A percentile compares a stretch with the other conserved stretches of the same genome.
Conservation (phyloP, 768 basidiomycete species). For the Mycena galericulata region DNA sequence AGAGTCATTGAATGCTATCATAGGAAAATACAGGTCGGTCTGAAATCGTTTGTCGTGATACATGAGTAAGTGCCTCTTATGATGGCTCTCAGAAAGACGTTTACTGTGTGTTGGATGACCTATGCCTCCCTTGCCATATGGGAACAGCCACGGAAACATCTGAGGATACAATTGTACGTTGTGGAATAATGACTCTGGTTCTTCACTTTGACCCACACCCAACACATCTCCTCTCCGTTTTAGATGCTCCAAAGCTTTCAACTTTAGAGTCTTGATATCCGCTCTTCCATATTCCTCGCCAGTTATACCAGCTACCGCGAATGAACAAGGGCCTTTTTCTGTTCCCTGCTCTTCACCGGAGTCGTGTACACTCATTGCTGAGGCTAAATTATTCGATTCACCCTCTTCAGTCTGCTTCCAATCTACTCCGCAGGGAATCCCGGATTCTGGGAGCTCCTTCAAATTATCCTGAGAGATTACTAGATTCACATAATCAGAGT, state of each 20-base stretch:
- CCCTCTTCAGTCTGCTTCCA: background rate
- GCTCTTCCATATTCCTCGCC: background rate
- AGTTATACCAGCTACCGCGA: background rate
- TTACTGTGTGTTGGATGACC: background rate
- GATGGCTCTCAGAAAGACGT: background rate
- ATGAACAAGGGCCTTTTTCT: background rate
- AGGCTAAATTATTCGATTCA: background rate
- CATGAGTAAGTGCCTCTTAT: background rate
- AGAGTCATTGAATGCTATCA: slow-evolving; percentile 3
- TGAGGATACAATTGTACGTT: slow-evolving; percentile 1
- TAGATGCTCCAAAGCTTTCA: background rate
- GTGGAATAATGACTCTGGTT: background rate
- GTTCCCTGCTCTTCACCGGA: background rate
- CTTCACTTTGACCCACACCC: background rate
- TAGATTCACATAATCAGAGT: slow-evolving; percentile 5
- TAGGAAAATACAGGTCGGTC: slow-evolving; percentile 1
- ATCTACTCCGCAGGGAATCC: background rate
- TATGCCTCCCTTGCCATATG: background rate
- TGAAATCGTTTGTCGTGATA: slow-evolving; percentile 1
- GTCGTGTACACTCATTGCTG: background rate
- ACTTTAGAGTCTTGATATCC: background rate
- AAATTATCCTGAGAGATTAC: slow-evolving; percentile 3
- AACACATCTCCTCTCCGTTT: background rate
- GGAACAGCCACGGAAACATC: slow-evolving; percentile 8
- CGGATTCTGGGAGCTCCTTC: background rate